Percentiles rank a stretch among this genome's conserved stretches.
phyloP scores from a whole-genome alignment of 495 filamentous ascomycete genomes.

The Tuber borchii region DNA sequence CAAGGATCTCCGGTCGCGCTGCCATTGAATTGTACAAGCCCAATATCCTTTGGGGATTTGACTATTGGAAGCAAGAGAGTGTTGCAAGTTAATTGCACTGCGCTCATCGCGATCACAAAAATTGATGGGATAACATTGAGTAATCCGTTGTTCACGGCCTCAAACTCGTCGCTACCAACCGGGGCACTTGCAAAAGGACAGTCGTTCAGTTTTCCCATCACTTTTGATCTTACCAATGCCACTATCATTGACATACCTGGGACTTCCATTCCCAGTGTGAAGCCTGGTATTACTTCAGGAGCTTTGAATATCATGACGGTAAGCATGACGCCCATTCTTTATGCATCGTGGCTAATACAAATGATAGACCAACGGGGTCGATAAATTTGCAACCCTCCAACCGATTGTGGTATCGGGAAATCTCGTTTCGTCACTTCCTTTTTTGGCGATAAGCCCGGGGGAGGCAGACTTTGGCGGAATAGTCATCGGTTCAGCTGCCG shows the following conservation, averaged over 20 bases:
- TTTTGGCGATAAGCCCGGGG: conserved; percentile 40
- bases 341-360: background rate
- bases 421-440: conserved; percentile 37
- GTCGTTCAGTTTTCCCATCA: conserved; percentile 44
- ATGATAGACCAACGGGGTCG: conserved; percentile 39
- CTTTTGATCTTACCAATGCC: conserved; percentile 44
- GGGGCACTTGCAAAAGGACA: conserved; percentile 39
- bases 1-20: conserved; percentile 47
- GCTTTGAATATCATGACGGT: conserved; percentile 17
- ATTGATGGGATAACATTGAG: conserved; percentile 39
- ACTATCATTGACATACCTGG: conserved; percentile 42
- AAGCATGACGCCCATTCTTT: background rate
- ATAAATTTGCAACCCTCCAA: conserved; percentile 38
- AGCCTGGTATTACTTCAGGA: conserved; percentile 9
- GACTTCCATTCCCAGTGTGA: conserved; percentile 27
- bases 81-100: conserved; percentile 42
- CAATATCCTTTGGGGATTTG: conserved; percentile 47
- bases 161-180: conserved; percentile 41
- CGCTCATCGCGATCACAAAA: conserved; percentile 41
- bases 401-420: conserved; percentile 43
- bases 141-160: conserved; percentile 39
- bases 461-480: conserved; percentile 44
- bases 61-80: conserved; percentile 40
- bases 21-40: conserved; percentile 44
- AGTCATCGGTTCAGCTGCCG: conserved; percentile 38